Evolutionary conservation across 257 asterid species (phyloP).

Genomic region (Rauvolfia tetraphylla): DNA sequence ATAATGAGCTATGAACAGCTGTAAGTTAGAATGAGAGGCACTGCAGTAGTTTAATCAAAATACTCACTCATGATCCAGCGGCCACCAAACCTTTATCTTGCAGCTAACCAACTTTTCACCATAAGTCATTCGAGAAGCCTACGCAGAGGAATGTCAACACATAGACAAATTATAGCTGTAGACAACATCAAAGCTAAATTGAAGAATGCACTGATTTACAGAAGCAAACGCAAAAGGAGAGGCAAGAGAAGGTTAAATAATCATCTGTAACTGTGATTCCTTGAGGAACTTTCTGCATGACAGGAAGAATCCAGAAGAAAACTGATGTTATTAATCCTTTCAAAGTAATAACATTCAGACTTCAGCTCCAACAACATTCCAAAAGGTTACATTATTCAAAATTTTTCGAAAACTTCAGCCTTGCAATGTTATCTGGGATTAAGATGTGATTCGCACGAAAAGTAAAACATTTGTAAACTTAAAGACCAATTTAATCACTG

Average conservation of each 20-base stretch:
- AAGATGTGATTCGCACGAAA: too few relatives aligned
- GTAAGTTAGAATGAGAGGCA: neutral
- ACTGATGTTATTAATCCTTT: neutral
- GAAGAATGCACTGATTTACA: neutral
- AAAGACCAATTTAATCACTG: too few relatives aligned
- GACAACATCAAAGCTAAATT: neutral
- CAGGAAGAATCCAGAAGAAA: neutral
- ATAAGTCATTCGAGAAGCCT: neutral
- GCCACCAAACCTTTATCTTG: constrained; percentile 10
- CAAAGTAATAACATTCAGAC: neutral
- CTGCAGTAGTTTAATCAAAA: neutral
- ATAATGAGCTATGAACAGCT: neutral
- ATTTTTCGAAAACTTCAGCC: too few relatives aligned
- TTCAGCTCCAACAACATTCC: neutral
- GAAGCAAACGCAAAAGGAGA: neutral
- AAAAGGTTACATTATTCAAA: neutral
- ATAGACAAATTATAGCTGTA: neutral
- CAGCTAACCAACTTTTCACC: constrained; percentile 5
- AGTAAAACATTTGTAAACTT: too few relatives aligned
- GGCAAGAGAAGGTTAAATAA: neutral
- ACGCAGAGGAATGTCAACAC: neutral
- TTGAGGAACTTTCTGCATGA: neutral
- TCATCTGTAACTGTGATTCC: neutral
- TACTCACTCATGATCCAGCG: neutral
- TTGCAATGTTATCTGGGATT: too few relatives aligned